A percentile compares a stretch with the other conserved stretches of the same genome.
Conservation (phyloP, 306 rosid species). For the Prunus persica region Prunus_persica_NCBIv2 NC_034016.1:8542001-8542500, state of each 20-base stretch:
- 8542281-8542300: neutral
- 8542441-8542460: slow-evolving; percentile 97
- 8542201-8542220: neutral
- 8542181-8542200: neutral
- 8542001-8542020: neutral
- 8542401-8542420: slow-evolving; percentile 91
- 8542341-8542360: neutral
- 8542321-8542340: neutral
- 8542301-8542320: neutral
- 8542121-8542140: neutral
- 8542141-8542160: neutral
- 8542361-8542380: slow-evolving; percentile 23
- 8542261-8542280: neutral
- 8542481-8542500: neutral
- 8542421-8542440: slow-evolving; percentile 94
- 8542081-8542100: neutral
- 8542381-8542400: slow-evolving; percentile 88
- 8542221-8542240: neutral
- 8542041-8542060: neutral
- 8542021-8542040: neutral
- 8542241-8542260: neutral
- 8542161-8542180: neutral
- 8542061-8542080: neutral
- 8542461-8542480: slow-evolving; percentile 75
- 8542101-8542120: neutral